Base-by-base conservation (phyloP, 2,329 filamentous ascomycete species). In the Fusarium irregulare region DNA sequence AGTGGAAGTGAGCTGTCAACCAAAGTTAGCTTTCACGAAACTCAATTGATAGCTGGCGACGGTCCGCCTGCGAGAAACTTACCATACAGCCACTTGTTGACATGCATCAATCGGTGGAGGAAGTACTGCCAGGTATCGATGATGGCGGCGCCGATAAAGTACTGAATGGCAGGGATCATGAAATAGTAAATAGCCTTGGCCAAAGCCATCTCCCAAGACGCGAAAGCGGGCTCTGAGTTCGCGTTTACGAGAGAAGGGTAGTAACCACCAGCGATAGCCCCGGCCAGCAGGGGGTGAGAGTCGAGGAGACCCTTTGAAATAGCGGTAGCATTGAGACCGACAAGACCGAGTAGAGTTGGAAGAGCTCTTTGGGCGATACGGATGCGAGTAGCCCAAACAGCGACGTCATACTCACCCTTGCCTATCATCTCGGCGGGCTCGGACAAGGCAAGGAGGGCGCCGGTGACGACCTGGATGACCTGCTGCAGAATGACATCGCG, bases 81-180 rank as follows among this genome's bases (percentile, higher is more conserved):
- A 96, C 93, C 92, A 85, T 98, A 98, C 74, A 99, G 87, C 92
- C 93, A 98, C 80, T 93, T 94, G 84, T 98, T 98, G 84, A 96
- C 86, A 82, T 99, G 96, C 96, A 99, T 99, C 61, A 92, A 88
- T 41, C 96, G 93, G 81, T 99, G 96, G 75, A 95, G 87, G 82
- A 98, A 97, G 83, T 99, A 99, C 79, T 99, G 95, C 96, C 96
- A 99, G 46, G 94, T 96, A 81, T 99, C 96, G 73, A 98, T 88
- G 71, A 97, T 85, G 70, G 88, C 82, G 64, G 95, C 87, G 25
- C 91, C 96, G 51, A 92, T 76, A 61, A 88, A 82, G 77, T 97
- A 92, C 79, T 98, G 95, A 50, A 95, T 58, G 5, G 83, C 86
- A 1, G 96, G 96, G 67, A 98, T 86, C 41, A 91, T 78, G 67